Conservation (phyloP, 2,329 filamentous ascomycete genomes). For the Ascochyta koolunga region DNA sequence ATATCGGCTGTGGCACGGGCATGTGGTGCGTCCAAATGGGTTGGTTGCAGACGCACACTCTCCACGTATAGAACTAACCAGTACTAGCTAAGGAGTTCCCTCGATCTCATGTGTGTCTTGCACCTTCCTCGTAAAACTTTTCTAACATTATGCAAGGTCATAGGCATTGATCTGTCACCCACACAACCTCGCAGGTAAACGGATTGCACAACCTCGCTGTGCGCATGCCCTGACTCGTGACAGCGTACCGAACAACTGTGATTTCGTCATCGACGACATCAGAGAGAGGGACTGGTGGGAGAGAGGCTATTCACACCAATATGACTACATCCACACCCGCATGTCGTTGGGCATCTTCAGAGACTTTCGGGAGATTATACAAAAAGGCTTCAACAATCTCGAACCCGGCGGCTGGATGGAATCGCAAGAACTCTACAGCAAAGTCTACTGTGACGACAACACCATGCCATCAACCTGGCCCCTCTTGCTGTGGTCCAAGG, state of each 20-base stretch:
- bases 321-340: constrained; percentile 67
- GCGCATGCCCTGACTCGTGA: background rate
- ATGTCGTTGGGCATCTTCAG: constrained; percentile 64
- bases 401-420: constrained; percentile 63
- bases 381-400: constrained; percentile 58
- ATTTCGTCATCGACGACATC: constrained; percentile 75
- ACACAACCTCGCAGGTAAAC: constrained; percentile 47
- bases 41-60: constrained; percentile 25
- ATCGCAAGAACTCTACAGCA: constrained; percentile 52
- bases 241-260: constrained; percentile 70
- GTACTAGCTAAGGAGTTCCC: constrained; percentile 42
- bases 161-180: constrained; percentile 51
- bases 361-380: constrained; percentile 63
- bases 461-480: constrained; percentile 58
- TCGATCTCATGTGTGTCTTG: constrained; percentile 35
- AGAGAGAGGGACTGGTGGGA: constrained; percentile 63
- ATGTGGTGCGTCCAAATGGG: constrained; percentile 52
- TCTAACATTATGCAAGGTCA: constrained; percentile 42
- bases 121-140: background rate
- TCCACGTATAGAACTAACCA: constrained; percentile 24
- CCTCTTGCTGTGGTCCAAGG: constrained; percentile 56
- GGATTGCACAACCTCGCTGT: background rate
- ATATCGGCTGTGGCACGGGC: constrained; percentile 52
- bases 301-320: constrained; percentile 48
- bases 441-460: constrained; percentile 59